Conservation (phyloP, 371 early-diverging fungal species). For the Apophysomyces elegans region DNA sequence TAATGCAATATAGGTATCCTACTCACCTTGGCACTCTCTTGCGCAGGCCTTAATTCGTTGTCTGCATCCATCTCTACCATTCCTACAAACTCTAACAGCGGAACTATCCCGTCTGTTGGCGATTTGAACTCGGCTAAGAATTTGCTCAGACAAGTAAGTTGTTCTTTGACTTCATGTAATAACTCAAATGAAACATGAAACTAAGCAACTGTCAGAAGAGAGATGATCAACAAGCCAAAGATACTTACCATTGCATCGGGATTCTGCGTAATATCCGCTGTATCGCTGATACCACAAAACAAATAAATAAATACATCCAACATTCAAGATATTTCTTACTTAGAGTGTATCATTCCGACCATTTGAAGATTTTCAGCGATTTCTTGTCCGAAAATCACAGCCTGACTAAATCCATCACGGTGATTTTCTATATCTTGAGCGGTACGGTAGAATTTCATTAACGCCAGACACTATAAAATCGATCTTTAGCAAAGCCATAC, state of each 20-base stretch:
- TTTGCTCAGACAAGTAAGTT: conserved; percentile 4
- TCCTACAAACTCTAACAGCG: conserved; percentile 43
- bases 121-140: conserved; percentile 22
- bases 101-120: conserved; percentile 34
- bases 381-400: conserved; percentile 20
- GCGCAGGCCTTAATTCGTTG: conserved; percentile 48
- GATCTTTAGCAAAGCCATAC: not conserved
- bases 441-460: conserved; percentile 13
- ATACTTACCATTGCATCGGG: not conserved
- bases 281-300: not conserved
- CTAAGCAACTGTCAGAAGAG: not conserved
- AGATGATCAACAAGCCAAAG: not conserved
- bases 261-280: not conserved
- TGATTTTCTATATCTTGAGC: conserved; percentile 26
- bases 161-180: conserved; percentile 5
- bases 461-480: conserved; percentile 8
- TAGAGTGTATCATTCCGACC: not conserved
- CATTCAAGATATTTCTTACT: conserved; percentile 1
- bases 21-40: conserved; percentile 47
- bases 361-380: conserved; percentile 20
- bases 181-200: conserved; percentile 7
- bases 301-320: not conserved
- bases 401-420: conserved; percentile 28
- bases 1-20: not conserved
- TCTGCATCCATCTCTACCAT: conserved; percentile 47